A percentile compares a stretch with the other conserved stretches of the same genome.
These are phyloP conservation scores for Colletotrichum lindemuthianum DNA, from an alignment of 2,329 filamentous ascomycete species.

Conservation along the genomic window DNA sequence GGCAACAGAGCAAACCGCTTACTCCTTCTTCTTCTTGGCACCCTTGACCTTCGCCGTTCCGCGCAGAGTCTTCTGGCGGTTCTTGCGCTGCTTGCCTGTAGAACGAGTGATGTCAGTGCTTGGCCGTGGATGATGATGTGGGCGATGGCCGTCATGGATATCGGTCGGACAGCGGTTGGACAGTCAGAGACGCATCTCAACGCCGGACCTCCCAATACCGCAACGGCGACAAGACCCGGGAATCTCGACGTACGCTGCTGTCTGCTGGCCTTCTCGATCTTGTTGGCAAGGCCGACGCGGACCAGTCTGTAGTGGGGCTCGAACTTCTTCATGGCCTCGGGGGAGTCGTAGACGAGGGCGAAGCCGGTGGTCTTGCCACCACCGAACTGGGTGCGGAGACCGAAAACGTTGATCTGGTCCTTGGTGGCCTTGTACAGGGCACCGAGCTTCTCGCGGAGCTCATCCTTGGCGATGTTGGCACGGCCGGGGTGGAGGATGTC, in stretches of 20 bases:
- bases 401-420: constrained; percentile 97
- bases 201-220: not conserved
- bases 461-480: constrained; percentile 98
- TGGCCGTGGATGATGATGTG: constrained; percentile 27
- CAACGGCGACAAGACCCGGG: not conserved
- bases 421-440: constrained; percentile 98
- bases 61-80: constrained; percentile 98
- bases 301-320: constrained; percentile 98
- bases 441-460: constrained; percentile 94
- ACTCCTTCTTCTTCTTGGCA: constrained; percentile 93
- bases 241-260: constrained; percentile 89
- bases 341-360: constrained; percentile 97
- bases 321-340: constrained; percentile 99
- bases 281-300: constrained; percentile 89
- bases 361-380: constrained; percentile 99
- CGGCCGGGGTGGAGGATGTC: constrained; percentile 99
- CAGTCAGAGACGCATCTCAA: constrained; percentile 8
- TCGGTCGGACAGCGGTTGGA: constrained; percentile 18
- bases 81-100: constrained; percentile 99
- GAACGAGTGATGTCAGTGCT: constrained; percentile 34
- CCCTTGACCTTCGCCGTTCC: constrained; percentile 99
- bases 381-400: constrained; percentile 98
- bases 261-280: constrained; percentile 97
- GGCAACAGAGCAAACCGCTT: constrained; percentile 57
- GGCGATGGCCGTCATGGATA: constrained; percentile 22